Evolutionary conservation across 1,284 basidiomycete genomes (phyloP), one percentile per base, ranked within the genome.

Genomic region (Ustilago xerochloae): DNA sequence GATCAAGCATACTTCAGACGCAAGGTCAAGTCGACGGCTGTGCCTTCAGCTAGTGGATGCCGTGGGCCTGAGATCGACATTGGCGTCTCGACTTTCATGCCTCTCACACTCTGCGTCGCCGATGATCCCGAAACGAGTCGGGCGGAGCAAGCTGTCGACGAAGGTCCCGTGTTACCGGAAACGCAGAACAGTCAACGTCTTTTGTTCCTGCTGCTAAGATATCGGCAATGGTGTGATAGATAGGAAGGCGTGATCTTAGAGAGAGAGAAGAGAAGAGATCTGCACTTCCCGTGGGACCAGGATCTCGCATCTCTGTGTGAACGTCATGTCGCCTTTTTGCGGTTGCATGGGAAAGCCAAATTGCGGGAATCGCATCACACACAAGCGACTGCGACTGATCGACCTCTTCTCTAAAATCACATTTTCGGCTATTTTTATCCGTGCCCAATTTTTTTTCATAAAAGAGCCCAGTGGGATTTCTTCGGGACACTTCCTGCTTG

Each of bases 391-490:
- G 39, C 24, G 6, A 36, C 45, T 29, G 50, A 43, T 28, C 51
- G 30, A 28, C 10, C 22, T 9, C 12, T 24, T 63, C 24, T 56
- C 47, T 63, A 51, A 51, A 63, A 38, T 63, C 60, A 63, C 60
- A 63, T 51, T 54, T 62, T 18, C 29, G 10, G 18, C 10, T 22
- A 16, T 29, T 20, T 28, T 22, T 18, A 22, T 12, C 26, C 32
- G 39, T 50, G 26, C 38, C 30, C 48, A 50, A 12, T n/a, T 20
- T 43, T 10, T 20, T 5, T 36, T n/a, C 35, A 36, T 36, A n/a
- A n/a, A n/a, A n/a, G n/a, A n/a, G n/a, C n/a, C 38, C n/a, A 20
- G 20, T 18, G 38, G 38, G n/a, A 39, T 20, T 20, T 10, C n/a
- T 39, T 39, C 38, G 10, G 38, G 38, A 39, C 38, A 6, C n/a